Conservation (phyloP, 1,284 basidiomycete species). For the Pseudozyma sp. region DNA sequence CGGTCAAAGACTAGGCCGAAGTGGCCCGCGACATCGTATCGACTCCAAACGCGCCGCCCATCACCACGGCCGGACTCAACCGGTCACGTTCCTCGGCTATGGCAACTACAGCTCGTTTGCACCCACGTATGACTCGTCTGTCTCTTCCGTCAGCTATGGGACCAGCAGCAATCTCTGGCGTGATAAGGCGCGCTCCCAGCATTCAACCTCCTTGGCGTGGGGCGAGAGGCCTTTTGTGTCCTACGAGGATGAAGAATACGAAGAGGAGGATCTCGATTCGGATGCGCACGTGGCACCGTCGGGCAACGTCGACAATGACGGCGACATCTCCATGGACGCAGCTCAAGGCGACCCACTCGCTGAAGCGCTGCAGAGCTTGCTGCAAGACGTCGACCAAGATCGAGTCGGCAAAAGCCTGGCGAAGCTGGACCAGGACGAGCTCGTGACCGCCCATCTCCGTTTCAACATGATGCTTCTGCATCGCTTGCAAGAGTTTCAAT, state of each 20-base stretch:
- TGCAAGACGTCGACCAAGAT: slow-evolving; percentile 22
- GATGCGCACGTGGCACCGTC: slow-evolving; percentile 10
- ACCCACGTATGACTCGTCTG: slow-evolving; percentile 58
- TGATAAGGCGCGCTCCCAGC: slow-evolving; percentile 16
- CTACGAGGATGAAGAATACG: slow-evolving; percentile 6
- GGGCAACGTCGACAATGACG: slow-evolving; percentile 7
- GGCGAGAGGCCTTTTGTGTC: slow-evolving; percentile 22
- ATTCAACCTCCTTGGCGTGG: slow-evolving; percentile 25
- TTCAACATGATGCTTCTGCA: slow-evolving; percentile 52
- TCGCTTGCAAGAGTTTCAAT: slow-evolving; percentile 61
- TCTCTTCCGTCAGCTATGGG: slow-evolving; percentile 36
- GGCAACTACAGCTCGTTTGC: slow-evolving; percentile 59
- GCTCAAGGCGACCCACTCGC: slow-evolving; percentile 8
- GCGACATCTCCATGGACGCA: slow-evolving; percentile 17
- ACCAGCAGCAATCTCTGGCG: slow-evolving; percentile 38
- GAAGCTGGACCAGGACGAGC: slow-evolving; percentile 45
- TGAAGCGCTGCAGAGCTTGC: slow-evolving; percentile 16
- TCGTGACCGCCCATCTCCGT: slow-evolving; percentile 34
- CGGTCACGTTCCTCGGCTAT: slow-evolving; percentile 56
- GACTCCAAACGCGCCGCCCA: slow-evolving; percentile 20
- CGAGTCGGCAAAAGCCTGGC: slow-evolving; percentile 28
- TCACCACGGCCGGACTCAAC: slow-evolving; percentile 24
- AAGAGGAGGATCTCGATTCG: slow-evolving; percentile 10
- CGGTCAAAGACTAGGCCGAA: slow-evolving; percentile 40
- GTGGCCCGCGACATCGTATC: slow-evolving; percentile 18